These are phyloP conservation scores for Thermoascus crustaceus DNA, from an alignment of 2,329 filamentous ascomycete genomes.

Conservation along the genomic window DNA sequence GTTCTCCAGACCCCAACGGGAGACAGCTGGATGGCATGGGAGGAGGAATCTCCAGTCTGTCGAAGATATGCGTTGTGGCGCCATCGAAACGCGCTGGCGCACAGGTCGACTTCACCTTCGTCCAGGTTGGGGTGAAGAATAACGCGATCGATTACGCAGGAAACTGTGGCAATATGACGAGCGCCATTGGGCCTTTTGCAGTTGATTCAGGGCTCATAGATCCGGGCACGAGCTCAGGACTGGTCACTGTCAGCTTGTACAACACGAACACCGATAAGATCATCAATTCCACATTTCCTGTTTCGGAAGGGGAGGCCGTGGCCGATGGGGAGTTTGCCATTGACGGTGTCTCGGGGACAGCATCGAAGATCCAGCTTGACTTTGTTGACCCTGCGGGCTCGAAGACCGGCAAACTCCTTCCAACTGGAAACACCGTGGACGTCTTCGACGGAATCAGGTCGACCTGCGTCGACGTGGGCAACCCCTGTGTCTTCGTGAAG, in stretches of 20 bases:
- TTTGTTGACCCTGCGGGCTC: constrained; percentile 57
- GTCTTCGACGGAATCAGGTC: constrained; percentile 41
- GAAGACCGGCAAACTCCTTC: constrained; percentile 54
- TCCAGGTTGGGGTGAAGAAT: constrained; percentile 58
- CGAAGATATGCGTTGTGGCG: constrained; percentile 62
- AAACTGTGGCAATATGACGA: constrained; percentile 70
- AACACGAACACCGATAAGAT: constrained; percentile 66
- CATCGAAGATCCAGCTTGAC: constrained; percentile 50
- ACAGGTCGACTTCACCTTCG: constrained; percentile 64
- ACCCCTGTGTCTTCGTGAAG: constrained; percentile 55
- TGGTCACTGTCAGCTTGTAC: constrained; percentile 49
- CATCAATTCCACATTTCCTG: constrained; percentile 50
- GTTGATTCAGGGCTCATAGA: constrained; percentile 47
- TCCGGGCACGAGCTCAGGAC: constrained; percentile 17
- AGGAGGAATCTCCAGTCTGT: constrained; percentile 59
- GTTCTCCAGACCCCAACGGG: constrained; percentile 57
- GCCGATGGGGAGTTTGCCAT: constrained; percentile 51
- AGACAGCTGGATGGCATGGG: constrained; percentile 67
- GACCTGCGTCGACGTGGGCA: constrained; percentile 56
- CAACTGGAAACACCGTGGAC: constrained; percentile 51
- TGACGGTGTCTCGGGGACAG: constrained; percentile 55
- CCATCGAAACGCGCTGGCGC: constrained; percentile 41
- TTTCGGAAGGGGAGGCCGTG: constrained; percentile 42
- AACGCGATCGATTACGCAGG: constrained; percentile 56
- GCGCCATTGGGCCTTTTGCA: constrained; percentile 58